A percentile compares a stretch with the other conserved stretches of the same genome.
Evolutionary conservation across 768 basidiomycete genomes (phyloP).

Genomic region (Russula vinacea): DNA sequence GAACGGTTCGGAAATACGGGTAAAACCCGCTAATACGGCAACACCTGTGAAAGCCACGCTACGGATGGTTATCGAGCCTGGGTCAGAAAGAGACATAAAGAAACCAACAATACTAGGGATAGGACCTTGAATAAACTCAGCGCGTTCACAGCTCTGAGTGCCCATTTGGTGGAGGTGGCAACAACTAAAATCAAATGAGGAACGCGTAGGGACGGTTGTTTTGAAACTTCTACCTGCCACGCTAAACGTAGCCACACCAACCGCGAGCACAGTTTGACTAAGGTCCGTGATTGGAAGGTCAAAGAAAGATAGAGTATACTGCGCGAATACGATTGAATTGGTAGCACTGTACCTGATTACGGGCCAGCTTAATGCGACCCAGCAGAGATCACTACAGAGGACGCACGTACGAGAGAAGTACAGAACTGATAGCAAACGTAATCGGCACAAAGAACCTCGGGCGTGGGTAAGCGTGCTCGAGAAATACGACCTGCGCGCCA

Average conservation of each 20-base stretch:
- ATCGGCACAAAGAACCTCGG: slow-evolving; percentile 45
- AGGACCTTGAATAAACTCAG: slow-evolving; percentile 33
- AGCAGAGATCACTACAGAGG: neutral
- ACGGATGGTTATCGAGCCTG: slow-evolving; percentile 15
- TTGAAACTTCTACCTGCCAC: slow-evolving; percentile 26
- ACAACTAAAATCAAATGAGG: slow-evolving; percentile 29
- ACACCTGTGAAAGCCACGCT: slow-evolving; percentile 34
- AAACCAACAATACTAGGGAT: slow-evolving; percentile 30
- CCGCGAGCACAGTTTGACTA: slow-evolving; percentile 31
- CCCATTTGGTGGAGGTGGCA: slow-evolving; percentile 35
- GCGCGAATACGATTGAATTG: slow-evolving; percentile 34
- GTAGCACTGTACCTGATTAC: slow-evolving; percentile 29
- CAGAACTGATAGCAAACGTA: slow-evolving; percentile 40
- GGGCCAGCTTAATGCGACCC: neutral
- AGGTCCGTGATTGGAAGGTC: slow-evolving; percentile 29
- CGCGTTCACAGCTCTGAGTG: slow-evolving; percentile 32
- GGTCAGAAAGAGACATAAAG: neutral
- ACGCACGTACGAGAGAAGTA: slow-evolving; percentile 33
- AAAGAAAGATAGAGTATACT: slow-evolving; percentile 32
- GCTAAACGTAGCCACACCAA: slow-evolving; percentile 32
- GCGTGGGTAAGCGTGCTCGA: slow-evolving; percentile 45
- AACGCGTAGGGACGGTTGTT: too few relatives aligned
- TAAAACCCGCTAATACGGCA: slow-evolving; percentile 34
- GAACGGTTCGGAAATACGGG: slow-evolving; percentile 33
- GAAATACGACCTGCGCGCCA: slow-evolving; percentile 49